Evolutionary conservation across 1,139 yeast species (phyloP), one percentile per base, ranked within the genome.

Genomic region (Lodderomyces metapsilosis): DNA sequence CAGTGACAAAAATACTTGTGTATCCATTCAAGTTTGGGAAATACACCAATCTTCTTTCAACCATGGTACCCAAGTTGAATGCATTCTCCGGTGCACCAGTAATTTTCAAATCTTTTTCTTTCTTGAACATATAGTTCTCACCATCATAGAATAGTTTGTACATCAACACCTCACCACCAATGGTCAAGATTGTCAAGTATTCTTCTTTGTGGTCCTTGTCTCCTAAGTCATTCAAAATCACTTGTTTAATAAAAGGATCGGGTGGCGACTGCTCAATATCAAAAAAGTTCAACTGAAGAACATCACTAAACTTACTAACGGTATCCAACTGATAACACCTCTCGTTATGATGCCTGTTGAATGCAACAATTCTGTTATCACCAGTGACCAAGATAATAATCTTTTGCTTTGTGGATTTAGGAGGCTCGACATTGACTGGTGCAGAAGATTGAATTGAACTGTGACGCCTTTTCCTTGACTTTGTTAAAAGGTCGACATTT

Each of bases 1-100:
- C 97, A 1, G 94, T 82, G 3, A 89, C 78, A 51, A 88, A 76
- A 1, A 88, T 75, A 17, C 81, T 74, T 1, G 82, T 71, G 46
- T 72, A 72, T 0, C 83, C 86, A 51, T 78, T 78, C 45, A 81
- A 69, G 44, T 81, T 67, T 8, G 76, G 74, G 45, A 84, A 66
- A 52, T 82, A 78, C 33, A 81, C 80, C 62, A 85, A 66, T 44
- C 81, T 78, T 62, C 88, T 76, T 62, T 84, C 92, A 43, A 85
- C 74, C 4, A 75, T 71, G 0, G 88, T 85, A 23, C 88, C 87
- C 41, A 75, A 71, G 1, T 86, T 74, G 53, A 80, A 84, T 0
- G 89, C 84, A 57, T 84, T 84, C 44, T 79, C 84, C 1, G 92
- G 91, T 1, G 92, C 92, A 42, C 92, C 94, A 1, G 88, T 81